These are phyloP conservation scores for Seminavis robusta DNA, from an alignment of 108 stramenopile species.

Conservation along the genomic window DNA sequence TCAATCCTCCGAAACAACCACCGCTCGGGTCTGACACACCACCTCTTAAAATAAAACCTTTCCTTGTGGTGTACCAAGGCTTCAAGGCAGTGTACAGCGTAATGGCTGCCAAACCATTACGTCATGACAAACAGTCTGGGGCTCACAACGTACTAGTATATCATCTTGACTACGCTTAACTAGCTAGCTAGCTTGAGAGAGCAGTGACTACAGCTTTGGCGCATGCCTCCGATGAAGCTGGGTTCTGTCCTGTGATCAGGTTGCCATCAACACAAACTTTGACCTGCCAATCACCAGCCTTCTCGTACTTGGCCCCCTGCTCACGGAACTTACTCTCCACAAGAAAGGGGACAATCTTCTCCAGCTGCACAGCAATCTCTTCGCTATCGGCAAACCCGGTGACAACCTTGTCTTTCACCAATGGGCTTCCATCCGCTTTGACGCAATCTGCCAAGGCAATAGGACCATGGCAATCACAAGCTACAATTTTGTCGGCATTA, in stretches of 20 bases:
- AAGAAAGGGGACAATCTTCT: conserved; percentile 58
- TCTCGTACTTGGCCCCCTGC: conserved; percentile 67
- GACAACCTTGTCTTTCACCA: conserved; percentile 60
- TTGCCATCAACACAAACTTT: conserved; percentile 73
- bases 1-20: too few species aligned
- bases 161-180: too few species aligned
- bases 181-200: too few species aligned
- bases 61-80: too few species aligned
- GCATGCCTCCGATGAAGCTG: conserved; percentile 43
- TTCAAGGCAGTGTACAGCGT: too few species aligned
- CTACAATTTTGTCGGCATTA: conserved; percentile 55
- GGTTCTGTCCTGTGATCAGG: conserved; percentile 84
- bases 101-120: too few species aligned
- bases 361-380: conserved; percentile 60
- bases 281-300: conserved; percentile 65
- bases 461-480: conserved; percentile 78
- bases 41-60: too few species aligned
- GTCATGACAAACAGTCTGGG: too few species aligned
- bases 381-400: conserved; percentile 78
- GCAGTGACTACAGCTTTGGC: conserved; percentile 54
- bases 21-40: too few species aligned
- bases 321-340: conserved; percentile 68
- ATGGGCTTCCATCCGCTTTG: conserved; percentile 54
- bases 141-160: too few species aligned
- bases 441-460: conserved; percentile 59